Evolutionary conservation across 441 rosid genomes (phyloP).

Genomic region (Erysimum pusillum): DNA sequence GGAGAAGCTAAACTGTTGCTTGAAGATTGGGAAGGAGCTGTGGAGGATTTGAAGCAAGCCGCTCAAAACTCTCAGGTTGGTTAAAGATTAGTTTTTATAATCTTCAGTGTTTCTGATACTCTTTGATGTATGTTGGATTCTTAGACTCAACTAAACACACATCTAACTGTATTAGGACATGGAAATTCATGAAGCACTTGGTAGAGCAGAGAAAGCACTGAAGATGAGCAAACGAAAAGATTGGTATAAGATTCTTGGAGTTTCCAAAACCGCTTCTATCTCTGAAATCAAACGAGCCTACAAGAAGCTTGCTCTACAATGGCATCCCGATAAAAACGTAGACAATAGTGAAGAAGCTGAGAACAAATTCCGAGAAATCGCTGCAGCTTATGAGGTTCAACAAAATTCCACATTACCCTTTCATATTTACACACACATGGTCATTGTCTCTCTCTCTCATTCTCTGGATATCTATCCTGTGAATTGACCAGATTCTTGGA

Average conservation of each 20-base stretch:
- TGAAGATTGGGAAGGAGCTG: conserved; percentile 99
- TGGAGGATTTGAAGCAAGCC: conserved; percentile 83
- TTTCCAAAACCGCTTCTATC: conserved; percentile 80
- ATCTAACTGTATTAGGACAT: conserved; percentile 61
- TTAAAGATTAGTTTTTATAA: conserved; percentile 14
- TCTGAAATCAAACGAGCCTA: conserved; percentile 91
- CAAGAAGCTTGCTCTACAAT: conserved; percentile 93
- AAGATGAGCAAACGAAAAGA: conserved; percentile 97
- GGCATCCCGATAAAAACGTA: conserved; percentile 99
- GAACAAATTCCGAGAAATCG: conserved; percentile 84
- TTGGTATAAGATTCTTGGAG: conserved; percentile 91
- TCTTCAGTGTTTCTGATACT: neutral
- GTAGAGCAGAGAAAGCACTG: conserved; percentile 93
- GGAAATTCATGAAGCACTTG: conserved; percentile 77
- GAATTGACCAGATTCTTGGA: conserved; percentile 70
- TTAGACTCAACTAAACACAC: conserved; percentile 21
- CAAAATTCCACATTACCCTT: neutral
- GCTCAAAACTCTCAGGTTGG: conserved; percentile 92
- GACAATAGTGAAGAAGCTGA: conserved; percentile 95
- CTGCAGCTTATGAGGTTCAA: conserved; percentile 92
- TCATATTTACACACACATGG: neutral
- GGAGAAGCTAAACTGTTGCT: conserved; percentile 94
- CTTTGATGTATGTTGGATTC: neutral
- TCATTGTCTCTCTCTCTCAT: neutral
- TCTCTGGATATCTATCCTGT: conserved; percentile 10